phyloP scores from a whole-genome alignment of 805 yeast genomes.

The Torulaspora franciscae region DNA sequence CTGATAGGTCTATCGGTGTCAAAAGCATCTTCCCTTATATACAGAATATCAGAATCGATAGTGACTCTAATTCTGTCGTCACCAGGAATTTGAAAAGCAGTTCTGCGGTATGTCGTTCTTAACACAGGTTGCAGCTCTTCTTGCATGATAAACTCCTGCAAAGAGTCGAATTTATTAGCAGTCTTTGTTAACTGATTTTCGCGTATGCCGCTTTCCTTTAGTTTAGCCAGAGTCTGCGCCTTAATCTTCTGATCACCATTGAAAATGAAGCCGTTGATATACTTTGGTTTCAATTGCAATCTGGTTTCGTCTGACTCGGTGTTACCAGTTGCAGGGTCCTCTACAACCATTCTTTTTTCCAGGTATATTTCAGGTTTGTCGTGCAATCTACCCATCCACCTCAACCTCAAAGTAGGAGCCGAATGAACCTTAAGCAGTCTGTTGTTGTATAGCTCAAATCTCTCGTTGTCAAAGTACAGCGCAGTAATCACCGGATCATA shows the following conservation, averaged over 20 bases:
- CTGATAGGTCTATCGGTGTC: slow-evolving; percentile 83
- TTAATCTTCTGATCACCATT: slow-evolving; percentile 43
- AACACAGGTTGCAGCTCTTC: slow-evolving; percentile 76
- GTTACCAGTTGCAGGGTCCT: slow-evolving; percentile 39
- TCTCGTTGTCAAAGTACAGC: slow-evolving; percentile 77
- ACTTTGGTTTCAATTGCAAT: slow-evolving; percentile 72
- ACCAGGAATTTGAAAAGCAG: slow-evolving; percentile 97
- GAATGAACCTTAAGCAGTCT: slow-evolving; percentile 65
- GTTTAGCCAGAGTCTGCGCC: slow-evolving; percentile 53
- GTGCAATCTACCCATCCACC: slow-evolving; percentile 83
- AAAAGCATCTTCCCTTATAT: slow-evolving; percentile 86
- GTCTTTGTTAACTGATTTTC: slow-evolving; percentile 48
- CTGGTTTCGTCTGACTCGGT: slow-evolving; percentile 60
- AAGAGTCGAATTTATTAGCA: slow-evolving; percentile 50
- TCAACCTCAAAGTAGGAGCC: slow-evolving; percentile 72
- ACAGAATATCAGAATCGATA: slow-evolving; percentile 82
- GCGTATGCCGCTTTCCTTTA: slow-evolving; percentile 57
- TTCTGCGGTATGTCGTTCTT: slow-evolving; percentile 81
- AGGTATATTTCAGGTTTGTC: slow-evolving; percentile 74
- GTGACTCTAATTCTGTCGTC: slow-evolving; percentile 88
- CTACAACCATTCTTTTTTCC: slow-evolving; percentile 73
- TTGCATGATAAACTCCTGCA: slow-evolving; percentile 59
- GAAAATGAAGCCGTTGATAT: slow-evolving; percentile 65
- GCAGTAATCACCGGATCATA: slow-evolving; percentile 82
- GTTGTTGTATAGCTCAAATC: slow-evolving; percentile 80